Base-by-base conservation (phyloP, 345 rosid genomes). In the Gossypium mustelinum region DNA sequence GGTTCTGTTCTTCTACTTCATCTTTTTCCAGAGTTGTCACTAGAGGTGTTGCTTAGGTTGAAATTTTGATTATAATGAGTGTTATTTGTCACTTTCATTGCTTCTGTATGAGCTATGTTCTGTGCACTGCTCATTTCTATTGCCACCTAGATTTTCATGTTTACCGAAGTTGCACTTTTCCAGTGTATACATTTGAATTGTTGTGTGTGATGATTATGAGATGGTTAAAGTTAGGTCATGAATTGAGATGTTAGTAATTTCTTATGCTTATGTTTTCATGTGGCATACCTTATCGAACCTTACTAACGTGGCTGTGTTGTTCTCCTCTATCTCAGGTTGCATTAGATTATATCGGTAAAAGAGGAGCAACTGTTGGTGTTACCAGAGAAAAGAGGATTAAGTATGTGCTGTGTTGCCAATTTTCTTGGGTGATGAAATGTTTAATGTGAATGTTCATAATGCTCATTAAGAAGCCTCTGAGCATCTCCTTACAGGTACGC, bases 361-460 rank as follows among this genome's bases (percentile, higher is more conserved):
- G 99, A 86, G 99, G 99, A 78, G 91, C 96, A 56, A 91, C 98
- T 72, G 93, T 89, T 81, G 99, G 99, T 83, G 97, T 91, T 68
- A 90, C 99, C 61, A 92, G 81, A 80, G 98, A 95, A 68, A 93
- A 91, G 82, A 90, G 99, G 81, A 95, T 95, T 58, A 95, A 91
- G 99, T 95, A 88, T 80, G 92, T 78, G 57, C n/a, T 69, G 1
- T 71, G 39, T 63, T 78, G 75, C 78, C 73, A 55, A 74, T 75
- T 80, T 68, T 7, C 29, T 74, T 80, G 45, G 61, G 73, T 66
- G 45, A 68, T 77, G 51, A 56, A 57, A 50, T 65, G 45, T 65
- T 60, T 54, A 65, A 41, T 79, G 12, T 80, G 59, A 71, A 69
- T 34, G 72, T 73, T 77, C 79, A 71, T 69, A 73, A 54, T 48